phyloP scores from a whole-genome alignment of 1,284 basidiomycete species.

The Cryptococcus maquisensis region DNA sequence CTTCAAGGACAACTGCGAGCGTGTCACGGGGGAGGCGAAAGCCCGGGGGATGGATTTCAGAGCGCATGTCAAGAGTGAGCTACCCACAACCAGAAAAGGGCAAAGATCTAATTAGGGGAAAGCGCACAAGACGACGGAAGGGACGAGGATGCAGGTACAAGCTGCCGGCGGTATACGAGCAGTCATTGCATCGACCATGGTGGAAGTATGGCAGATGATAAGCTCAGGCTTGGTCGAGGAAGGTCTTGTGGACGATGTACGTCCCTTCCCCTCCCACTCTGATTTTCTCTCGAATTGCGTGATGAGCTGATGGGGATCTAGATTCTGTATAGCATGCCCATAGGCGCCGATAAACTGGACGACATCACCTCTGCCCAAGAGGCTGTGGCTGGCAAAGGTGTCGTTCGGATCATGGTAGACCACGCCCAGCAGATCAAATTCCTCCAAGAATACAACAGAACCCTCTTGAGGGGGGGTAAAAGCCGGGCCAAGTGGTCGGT shows the following conservation, averaged over 20 bases:
- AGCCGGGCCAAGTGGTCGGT: conserved; percentile 59
- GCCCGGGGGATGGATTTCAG: conserved; percentile 67
- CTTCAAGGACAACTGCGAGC: conserved; percentile 67
- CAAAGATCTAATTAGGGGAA: conserved; percentile 8
- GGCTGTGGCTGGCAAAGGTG: conserved; percentile 56
- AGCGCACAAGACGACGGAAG: conserved; percentile 64
- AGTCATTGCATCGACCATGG: conserved; percentile 38
- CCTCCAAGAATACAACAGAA: conserved; percentile 54
- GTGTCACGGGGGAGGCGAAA: conserved; percentile 63
- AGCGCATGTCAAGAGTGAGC: conserved; percentile 80
- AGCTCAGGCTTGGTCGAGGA: conserved; percentile 56
- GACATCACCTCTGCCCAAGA: conserved; percentile 64
- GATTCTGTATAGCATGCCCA: conserved; percentile 75
- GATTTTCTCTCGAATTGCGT: not conserved
- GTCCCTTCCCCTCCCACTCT: conserved; percentile 47
- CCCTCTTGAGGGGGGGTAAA: conserved; percentile 42
- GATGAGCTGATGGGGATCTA: conserved; percentile 35
- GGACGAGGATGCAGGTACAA: conserved; percentile 63
- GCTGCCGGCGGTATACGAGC: conserved; percentile 52
- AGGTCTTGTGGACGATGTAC: conserved; percentile 67
- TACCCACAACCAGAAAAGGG: conserved; percentile 42
- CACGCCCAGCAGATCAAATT: conserved; percentile 66
- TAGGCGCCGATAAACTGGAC: conserved; percentile 64
- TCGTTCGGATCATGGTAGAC: conserved; percentile 68
- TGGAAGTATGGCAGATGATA: conserved; percentile 38